A percentile compares a stretch with the other conserved stretches of the same genome.
Evolutionary conservation across 768 basidiomycete species (phyloP).

Genomic region (Collybia sp.): DNA sequence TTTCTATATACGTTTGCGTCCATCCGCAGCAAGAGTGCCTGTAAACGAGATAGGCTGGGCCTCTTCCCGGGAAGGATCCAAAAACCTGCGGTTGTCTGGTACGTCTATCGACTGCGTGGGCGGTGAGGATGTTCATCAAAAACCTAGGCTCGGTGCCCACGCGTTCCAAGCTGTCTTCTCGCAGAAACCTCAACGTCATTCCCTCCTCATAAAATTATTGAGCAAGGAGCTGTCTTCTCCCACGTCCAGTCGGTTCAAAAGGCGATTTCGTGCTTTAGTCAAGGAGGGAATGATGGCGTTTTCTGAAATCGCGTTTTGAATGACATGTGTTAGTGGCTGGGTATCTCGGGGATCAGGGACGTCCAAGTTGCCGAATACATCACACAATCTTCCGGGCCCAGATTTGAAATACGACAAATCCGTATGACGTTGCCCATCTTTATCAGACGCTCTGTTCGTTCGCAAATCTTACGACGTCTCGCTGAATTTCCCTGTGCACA

Average conservation of each 20-base stretch:
- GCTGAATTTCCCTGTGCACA: no score
- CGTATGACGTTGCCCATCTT: no score
- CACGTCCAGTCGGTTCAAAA: constrained; percentile 35
- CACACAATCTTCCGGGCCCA: no score
- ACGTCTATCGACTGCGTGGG: constrained; percentile 11
- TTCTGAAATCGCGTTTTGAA: constrained; percentile 13
- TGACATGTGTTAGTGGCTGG: neutral
- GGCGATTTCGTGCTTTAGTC: constrained; percentile 43
- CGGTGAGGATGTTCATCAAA: neutral
- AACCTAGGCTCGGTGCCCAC: constrained; percentile 68
- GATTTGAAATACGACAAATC: no score
- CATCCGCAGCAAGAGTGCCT: constrained; percentile 40
- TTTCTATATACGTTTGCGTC: constrained; percentile 52
- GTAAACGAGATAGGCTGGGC: constrained; percentile 31
- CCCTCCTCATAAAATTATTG: constrained; percentile 40
- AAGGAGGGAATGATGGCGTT: constrained; percentile 36
- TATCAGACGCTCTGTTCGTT: no score
- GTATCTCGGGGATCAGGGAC: no score
- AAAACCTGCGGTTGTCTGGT: constrained; percentile 61
- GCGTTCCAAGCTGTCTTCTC: constrained; percentile 71
- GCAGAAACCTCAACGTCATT: constrained; percentile 46
- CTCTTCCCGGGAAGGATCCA: constrained; percentile 39
- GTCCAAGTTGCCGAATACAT: no score
- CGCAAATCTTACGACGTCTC: no score
- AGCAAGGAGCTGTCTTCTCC: constrained; percentile 44